Evolutionary conservation across 441 rosid genomes (phyloP).

Genomic region (Populus tomentosa): DNA sequence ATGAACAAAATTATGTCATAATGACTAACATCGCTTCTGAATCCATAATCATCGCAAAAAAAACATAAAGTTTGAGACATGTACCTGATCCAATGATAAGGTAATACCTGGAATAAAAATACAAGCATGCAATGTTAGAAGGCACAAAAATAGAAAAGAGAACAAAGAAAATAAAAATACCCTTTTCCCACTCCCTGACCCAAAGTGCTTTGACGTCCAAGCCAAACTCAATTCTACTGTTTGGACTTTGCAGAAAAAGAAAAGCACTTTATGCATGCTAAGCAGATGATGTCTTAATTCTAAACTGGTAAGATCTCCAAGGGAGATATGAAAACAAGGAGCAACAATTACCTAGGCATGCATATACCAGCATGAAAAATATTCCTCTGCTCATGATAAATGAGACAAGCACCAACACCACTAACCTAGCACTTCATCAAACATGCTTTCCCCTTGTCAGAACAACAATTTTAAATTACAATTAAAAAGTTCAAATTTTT

Average conservation of each 20-base stretch:
- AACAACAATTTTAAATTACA: too few species aligned
- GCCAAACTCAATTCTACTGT: not conserved
- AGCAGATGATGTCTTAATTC: not conserved
- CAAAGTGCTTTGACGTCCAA: not conserved
- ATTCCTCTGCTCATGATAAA: too few species aligned
- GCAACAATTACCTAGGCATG: not conserved
- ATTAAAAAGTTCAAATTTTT: too few species aligned
- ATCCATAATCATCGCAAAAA: not conserved
- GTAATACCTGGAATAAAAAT: slow-evolving; percentile 49
- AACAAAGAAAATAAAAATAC: not conserved
- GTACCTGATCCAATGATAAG: slow-evolving; percentile 71
- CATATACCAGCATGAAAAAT: not conserved
- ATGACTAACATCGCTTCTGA: not conserved
- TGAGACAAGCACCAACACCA: too few species aligned
- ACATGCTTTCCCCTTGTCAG: too few species aligned
- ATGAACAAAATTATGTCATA: slow-evolving; percentile 3
- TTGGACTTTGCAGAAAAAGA: not conserved
- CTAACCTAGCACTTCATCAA: too few species aligned
- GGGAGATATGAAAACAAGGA: not conserved
- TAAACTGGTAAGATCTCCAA: not conserved
- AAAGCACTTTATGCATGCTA: not conserved
- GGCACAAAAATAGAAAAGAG: not conserved
- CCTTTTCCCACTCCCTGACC: not conserved
- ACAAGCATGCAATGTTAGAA: not conserved
- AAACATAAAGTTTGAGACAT: not conserved